Evolutionary conservation across 176 grass and related monocot species (phyloP), one percentile per base, ranked within the genome.

Genomic region (Tuctoria greenei): DNA sequence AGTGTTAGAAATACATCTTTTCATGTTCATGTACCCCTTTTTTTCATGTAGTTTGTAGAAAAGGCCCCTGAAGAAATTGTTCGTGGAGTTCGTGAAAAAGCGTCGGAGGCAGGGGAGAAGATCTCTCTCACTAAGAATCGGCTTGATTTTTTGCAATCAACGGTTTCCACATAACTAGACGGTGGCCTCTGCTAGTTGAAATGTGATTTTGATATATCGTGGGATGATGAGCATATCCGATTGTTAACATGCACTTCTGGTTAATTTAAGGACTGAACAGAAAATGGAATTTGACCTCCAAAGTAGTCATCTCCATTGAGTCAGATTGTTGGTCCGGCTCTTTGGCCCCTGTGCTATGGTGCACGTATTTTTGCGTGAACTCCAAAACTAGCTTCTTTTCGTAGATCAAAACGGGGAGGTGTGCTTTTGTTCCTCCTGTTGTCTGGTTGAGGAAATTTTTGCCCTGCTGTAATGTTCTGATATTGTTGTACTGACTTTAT

Each of bases 41-140:
- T 3, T 46, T 84, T 37, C 64, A 10, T 81, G 38, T 52, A 98
- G 95, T 98, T 98, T 64, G 27, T 90, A 77, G 89, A 98, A 71
- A 94, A 94, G 69, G 95, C 95, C 15, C 95, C 95, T 3, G 89
- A 87, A 75, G 91, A 95, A 27, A 86, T 98, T 78, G 91, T 98
- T 28, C 81, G 85, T 66, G 91, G 89, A 67, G 91, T 98, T 69
- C 80, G 80, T 62, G 91, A 98, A 69, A 98, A 98, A 74, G 95
- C 91, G 66, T 84, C 74, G 0, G 89, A 98, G 45, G 89, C 95
- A 56, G 89, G 94, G 74, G 95, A 98, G 72, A 98, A 86, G 76
- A 87, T 98, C 68, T 67, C 82, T 83, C 91, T 94, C 31, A 98
- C 95, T 14, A 98, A 88, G 82, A 94, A 77, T 45, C 85, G 95